Evolutionary conservation across 2,329 filamentous ascomycete species (phyloP).

Genomic region (Clathrospora elynae): DNA sequence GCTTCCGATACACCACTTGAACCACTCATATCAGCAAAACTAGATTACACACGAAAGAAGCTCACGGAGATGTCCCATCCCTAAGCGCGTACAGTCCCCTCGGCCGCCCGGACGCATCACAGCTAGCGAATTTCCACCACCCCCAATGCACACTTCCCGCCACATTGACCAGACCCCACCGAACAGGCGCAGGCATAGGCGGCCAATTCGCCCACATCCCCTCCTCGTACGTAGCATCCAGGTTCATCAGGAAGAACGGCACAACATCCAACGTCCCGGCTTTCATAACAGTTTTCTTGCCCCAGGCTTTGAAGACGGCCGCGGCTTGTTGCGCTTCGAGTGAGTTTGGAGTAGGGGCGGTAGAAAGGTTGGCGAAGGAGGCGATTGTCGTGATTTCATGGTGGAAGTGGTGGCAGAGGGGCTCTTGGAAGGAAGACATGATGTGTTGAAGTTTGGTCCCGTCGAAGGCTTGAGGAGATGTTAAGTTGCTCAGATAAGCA

Average conservation of each 20-base stretch:
- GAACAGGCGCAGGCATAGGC: slow-evolving; percentile 65
- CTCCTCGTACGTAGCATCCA: slow-evolving; percentile 64
- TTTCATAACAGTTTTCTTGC: slow-evolving; percentile 67
- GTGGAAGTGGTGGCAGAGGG: slow-evolving; percentile 43
- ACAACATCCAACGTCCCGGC: slow-evolving; percentile 64
- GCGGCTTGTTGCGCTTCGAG: slow-evolving; percentile 54
- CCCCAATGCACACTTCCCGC: slow-evolving; percentile 61
- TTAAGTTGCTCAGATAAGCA: slow-evolving; percentile 29
- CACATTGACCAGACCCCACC: slow-evolving; percentile 65
- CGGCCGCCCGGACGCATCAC: slow-evolving; percentile 59
- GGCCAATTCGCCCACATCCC: slow-evolving; percentile 68
- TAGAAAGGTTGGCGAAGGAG: slow-evolving; percentile 53
- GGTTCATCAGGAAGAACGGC: slow-evolving; percentile 68
- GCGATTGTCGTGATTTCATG: slow-evolving; percentile 43
- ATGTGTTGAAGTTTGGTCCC: slow-evolving; percentile 30
- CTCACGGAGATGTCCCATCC: too few relatives aligned
- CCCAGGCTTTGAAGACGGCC: slow-evolving; percentile 64
- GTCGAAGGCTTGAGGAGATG: slow-evolving; percentile 30
- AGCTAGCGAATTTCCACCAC: slow-evolving; percentile 70
- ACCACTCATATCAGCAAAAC: too few relatives aligned
- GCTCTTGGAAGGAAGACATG: slow-evolving; percentile 36
- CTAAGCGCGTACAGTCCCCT: slow-evolving; percentile 49
- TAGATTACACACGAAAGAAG: too few relatives aligned
- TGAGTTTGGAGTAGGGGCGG: slow-evolving; percentile 55
- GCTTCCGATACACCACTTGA: too few relatives aligned